These are phyloP conservation scores for Echeveria elegans DNA, from an alignment of 164 flowering plant genomes.

Conservation along the genomic window DNA sequence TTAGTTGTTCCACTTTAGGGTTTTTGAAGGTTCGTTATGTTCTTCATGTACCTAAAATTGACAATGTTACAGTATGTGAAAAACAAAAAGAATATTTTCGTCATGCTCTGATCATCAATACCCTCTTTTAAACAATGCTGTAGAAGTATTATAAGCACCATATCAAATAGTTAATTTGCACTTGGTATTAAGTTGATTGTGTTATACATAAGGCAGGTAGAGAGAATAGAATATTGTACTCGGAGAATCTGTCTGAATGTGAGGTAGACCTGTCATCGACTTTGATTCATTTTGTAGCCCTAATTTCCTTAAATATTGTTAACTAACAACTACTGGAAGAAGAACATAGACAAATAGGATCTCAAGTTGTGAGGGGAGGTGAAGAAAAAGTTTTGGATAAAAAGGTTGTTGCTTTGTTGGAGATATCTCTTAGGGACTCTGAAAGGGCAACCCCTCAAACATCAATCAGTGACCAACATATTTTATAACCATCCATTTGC, in stretches of 20 bases:
- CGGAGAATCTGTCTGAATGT: not conserved
- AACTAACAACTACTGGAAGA: not conserved
- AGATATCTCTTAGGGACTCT: not conserved
- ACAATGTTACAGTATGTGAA: no score
- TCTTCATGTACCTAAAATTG: no score
- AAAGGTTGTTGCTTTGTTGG: slow-evolving; percentile 5
- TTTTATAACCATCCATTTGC: not conserved
- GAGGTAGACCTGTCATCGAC: slow-evolving; percentile 1
- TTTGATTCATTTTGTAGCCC: not conserved
- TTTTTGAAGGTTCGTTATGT: no score
- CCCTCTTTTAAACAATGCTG: no score
- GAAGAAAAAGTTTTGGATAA: slow-evolving; percentile 5
- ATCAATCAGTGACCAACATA: not conserved
- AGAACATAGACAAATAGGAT: slow-evolving; percentile 1
- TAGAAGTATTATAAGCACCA: no score
- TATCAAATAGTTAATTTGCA: not conserved
- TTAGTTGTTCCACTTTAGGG: no score
- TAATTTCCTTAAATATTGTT: not conserved
- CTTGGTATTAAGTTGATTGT: not conserved
- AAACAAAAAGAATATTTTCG: no score
- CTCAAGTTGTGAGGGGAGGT: slow-evolving; percentile 4
- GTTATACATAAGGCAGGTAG: not conserved
- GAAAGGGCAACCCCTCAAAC: not conserved
- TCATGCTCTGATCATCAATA: no score
- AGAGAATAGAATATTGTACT: not conserved